Evolutionary conservation across 345 rosid genomes (phyloP).

Genomic region (Rhodamnia rubescens): DNA sequence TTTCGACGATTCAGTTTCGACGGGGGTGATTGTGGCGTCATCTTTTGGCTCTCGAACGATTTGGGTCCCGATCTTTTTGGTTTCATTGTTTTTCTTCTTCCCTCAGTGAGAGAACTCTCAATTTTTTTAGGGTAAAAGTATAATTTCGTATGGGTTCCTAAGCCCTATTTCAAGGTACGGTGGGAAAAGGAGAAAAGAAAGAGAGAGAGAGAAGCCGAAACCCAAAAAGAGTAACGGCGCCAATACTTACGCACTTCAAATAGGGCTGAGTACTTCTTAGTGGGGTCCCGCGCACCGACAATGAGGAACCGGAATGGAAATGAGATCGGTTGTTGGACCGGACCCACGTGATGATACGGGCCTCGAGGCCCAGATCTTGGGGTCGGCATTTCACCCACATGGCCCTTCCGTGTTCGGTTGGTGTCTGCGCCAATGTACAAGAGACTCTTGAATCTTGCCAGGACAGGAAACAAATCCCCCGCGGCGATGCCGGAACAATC

Average conservation of each 20-base stretch:
- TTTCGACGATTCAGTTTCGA: not conserved
- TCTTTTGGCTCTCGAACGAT: not conserved
- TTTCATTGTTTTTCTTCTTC: not conserved
- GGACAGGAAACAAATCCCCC: not conserved
- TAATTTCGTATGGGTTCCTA: not conserved
- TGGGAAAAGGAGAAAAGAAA: not conserved
- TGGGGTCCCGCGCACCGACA: not conserved
- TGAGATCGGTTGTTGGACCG: not conserved
- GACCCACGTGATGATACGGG: not conserved
- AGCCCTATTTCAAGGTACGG: not conserved
- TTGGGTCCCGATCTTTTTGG: not conserved
- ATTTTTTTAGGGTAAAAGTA: not conserved
- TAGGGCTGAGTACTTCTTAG: not conserved
- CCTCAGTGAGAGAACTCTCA: not conserved
- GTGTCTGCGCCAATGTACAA: not conserved
- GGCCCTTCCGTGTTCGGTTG: not conserved
- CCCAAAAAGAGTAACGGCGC: not conserved
- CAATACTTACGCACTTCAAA: not conserved
- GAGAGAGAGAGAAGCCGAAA: not conserved
- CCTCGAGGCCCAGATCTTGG: not conserved
- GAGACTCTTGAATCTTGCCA: not conserved
- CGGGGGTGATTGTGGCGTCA: not conserved
- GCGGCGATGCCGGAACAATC: not conserved
- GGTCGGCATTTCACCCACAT: not conserved
- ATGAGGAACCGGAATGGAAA: not conserved